Conservation (phyloP, 306 rosid genomes). For the Trifolium subterraneum region DNA sequence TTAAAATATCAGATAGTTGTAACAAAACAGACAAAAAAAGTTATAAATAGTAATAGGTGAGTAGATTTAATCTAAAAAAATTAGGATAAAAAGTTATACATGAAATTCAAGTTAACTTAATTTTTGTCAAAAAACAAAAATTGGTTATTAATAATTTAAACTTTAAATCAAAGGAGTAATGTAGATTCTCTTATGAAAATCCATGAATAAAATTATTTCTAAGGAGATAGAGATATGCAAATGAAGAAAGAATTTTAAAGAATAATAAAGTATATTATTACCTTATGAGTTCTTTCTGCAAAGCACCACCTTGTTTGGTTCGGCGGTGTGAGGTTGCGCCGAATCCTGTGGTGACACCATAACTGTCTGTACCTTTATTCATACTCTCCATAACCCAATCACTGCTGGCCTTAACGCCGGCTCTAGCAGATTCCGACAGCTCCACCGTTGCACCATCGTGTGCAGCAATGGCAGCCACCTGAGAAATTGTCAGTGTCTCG, state of each 20-base stretch:
- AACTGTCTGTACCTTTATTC: constrained; percentile 78
- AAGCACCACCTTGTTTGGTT: constrained; percentile 85
- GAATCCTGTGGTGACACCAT: constrained; percentile 92
- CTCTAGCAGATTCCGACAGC: constrained; percentile 70
- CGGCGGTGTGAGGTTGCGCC: constrained; percentile 93
- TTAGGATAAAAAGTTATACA: background rate
- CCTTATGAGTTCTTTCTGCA: constrained; percentile 85
- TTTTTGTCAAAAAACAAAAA: no score
- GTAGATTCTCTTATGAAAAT: background rate
- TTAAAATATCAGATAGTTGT: background rate
- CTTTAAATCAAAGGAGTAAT: no score
- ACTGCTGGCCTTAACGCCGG: constrained; percentile 87
- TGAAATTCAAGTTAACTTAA: no score
- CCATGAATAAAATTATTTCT: background rate
- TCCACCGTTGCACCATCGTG: constrained; percentile 56
- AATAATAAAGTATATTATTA: constrained; percentile 5
- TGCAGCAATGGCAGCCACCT: constrained; percentile 81
- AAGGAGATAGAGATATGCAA: background rate
- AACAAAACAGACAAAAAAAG: background rate
- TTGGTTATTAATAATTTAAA: no score
- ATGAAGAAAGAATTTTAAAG: background rate
- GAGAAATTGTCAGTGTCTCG: constrained; percentile 69
- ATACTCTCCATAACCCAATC: constrained; percentile 91
- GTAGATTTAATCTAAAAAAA: background rate
- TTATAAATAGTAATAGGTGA: background rate